phyloP scores from a whole-genome alignment of 2,329 filamentous ascomycete species.

The Epichloe scottii region DNA sequence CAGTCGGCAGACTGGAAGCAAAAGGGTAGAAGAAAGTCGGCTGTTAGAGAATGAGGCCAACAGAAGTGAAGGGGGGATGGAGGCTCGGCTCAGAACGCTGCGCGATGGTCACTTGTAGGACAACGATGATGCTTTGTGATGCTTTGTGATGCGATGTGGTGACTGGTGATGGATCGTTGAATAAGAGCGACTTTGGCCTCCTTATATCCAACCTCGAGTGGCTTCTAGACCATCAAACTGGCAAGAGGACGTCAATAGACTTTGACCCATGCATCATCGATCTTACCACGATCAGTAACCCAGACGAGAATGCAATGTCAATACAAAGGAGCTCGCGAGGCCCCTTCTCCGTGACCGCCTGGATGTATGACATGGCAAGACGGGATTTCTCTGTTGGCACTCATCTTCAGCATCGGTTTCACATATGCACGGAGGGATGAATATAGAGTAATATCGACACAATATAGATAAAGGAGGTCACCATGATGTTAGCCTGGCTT shows the following conservation, averaged over 20 bases:
- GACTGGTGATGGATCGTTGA: not conserved
- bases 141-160: slow-evolving; percentile 5
- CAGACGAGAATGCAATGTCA: slow-evolving; percentile 8
- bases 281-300: too few relatives aligned
- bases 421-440: not conserved
- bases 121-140: not conserved
- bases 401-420: not conserved
- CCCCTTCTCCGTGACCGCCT: not conserved
- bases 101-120: not conserved
- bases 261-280: not conserved
- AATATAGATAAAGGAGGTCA: not conserved
- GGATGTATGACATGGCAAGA: not conserved
- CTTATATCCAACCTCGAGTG: slow-evolving; percentile 4
- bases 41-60: not conserved
- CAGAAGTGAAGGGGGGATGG: not conserved
- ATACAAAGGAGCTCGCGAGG: slow-evolving; percentile 6
- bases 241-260: not conserved
- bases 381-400: not conserved
- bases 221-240: not conserved
- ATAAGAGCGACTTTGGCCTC: not conserved
- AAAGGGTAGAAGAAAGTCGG: not conserved
- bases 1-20: not conserved
- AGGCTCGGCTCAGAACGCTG: not conserved
- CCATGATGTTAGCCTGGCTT: not conserved
- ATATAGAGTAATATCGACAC: not conserved